Conservation (phyloP, 176 grass and related monocot species). For the Cenchrus fungigraminus region DNA sequence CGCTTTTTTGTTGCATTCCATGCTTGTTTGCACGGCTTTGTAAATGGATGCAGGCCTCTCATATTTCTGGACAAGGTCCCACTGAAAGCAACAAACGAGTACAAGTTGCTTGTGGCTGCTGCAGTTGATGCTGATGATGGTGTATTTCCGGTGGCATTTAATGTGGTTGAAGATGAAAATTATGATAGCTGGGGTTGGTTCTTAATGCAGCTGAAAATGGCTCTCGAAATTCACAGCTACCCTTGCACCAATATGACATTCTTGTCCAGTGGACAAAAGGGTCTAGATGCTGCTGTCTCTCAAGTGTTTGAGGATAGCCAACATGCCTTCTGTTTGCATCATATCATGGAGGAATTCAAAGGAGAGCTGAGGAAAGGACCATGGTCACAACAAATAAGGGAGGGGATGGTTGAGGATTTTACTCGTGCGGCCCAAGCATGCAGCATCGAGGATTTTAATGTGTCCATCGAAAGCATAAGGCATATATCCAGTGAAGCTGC, state of each 20-base stretch:
- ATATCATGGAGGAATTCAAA: slow-evolving; percentile 89
- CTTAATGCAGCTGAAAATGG: slow-evolving; percentile 74
- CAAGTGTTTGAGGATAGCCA: slow-evolving; percentile 80
- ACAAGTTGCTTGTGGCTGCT: slow-evolving; percentile 82
- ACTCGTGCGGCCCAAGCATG: slow-evolving; percentile 88
- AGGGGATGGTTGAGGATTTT: slow-evolving; percentile 81
- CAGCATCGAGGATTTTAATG: slow-evolving; percentile 83
- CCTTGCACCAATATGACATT: slow-evolving; percentile 65
- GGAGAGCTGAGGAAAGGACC: slow-evolving; percentile 76
- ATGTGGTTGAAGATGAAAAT: slow-evolving; percentile 88
- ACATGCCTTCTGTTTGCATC: slow-evolving; percentile 80
- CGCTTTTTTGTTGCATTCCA: slow-evolving; percentile 93
- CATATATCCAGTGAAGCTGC: slow-evolving; percentile 85
- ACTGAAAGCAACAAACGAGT: slow-evolving; percentile 85
- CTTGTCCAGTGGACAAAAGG: slow-evolving; percentile 81
- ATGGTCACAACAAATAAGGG: slow-evolving; percentile 77
- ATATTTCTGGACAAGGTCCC: slow-evolving; percentile 93
- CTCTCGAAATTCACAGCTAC: slow-evolving; percentile 60
- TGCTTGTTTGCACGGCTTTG: slow-evolving; percentile 89
- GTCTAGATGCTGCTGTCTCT: slow-evolving; percentile 75
- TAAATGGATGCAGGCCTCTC: slow-evolving; percentile 80
- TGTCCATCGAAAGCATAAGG: slow-evolving; percentile 80
- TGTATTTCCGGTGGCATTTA: slow-evolving; percentile 89
- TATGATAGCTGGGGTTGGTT: slow-evolving; percentile 97
- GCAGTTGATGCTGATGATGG: slow-evolving; percentile 83